Evolutionary conservation across 2,329 filamentous ascomycete species (phyloP).

Genomic region (Aspergillus pseudotamarii): DNA sequence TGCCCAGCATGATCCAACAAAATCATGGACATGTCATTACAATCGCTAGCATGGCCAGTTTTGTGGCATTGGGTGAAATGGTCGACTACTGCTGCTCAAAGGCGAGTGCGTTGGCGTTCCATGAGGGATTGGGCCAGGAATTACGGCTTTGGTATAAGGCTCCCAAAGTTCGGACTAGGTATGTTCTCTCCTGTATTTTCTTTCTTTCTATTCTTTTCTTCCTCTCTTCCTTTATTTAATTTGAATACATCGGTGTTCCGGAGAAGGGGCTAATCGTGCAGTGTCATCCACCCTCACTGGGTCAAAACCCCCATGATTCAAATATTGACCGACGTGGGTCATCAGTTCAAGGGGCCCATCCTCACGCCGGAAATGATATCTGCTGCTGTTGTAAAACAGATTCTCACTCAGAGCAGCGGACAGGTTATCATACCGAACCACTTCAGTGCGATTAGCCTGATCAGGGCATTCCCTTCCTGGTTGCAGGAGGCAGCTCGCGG

Average conservation of each 20-base stretch:
- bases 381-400: conserved; percentile 53
- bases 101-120: conserved; percentile 55
- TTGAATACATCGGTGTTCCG: not conserved
- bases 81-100: conserved; percentile 58
- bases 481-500: conserved; percentile 46
- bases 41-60: conserved; percentile 57
- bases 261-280: conserved; percentile 17
- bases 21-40: conserved; percentile 62
- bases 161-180: conserved; percentile 43
- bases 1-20: conserved; percentile 53
- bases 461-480: conserved; percentile 48
- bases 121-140: conserved; percentile 51
- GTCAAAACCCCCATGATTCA: conserved; percentile 53
- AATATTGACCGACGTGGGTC: conserved; percentile 35
- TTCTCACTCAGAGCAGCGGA: conserved; percentile 53
- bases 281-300: conserved; percentile 44
- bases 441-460: conserved; percentile 27
- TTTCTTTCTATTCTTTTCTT: not conserved
- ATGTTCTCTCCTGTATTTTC: not conserved
- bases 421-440: conserved; percentile 52
- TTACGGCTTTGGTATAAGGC: conserved; percentile 40
- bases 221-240: not conserved
- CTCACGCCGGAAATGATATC: conserved; percentile 47
- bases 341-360: conserved; percentile 36
- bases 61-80: conserved; percentile 51